phyloP scores from a whole-genome alignment of 176 grass and related monocot genomes.

The Triticum timopheevii region DNA sequence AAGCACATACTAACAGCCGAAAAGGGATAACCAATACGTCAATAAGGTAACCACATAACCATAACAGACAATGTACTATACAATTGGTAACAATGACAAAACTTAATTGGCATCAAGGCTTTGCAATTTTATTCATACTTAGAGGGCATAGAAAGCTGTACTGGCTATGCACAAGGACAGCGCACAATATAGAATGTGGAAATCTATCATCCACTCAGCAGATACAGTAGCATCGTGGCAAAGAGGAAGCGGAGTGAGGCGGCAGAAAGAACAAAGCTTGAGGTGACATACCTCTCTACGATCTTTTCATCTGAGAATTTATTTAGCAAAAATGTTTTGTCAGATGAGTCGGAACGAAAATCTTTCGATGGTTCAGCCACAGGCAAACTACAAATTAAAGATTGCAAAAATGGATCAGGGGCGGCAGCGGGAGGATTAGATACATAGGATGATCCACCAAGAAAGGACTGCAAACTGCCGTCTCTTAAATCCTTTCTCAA shows the following conservation, averaged over 20 bases:
- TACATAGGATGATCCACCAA: constrained; percentile 71
- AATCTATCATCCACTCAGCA: constrained; percentile 45
- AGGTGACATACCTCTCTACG: constrained; percentile 64
- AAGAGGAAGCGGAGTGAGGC: constrained; percentile 40
- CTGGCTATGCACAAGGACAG: neutral
- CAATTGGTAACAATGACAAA: neutral
- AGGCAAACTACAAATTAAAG: constrained; percentile 85
- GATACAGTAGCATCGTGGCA: constrained; percentile 40
- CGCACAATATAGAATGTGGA: neutral
- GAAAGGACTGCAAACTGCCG: constrained; percentile 83
- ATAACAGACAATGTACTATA: neutral
- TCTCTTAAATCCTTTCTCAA: constrained; percentile 80
- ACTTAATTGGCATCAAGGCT: neutral
- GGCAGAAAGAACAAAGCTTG: constrained; percentile 53
- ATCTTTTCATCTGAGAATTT: constrained; percentile 65
- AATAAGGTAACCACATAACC: neutral
- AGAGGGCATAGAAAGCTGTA: neutral
- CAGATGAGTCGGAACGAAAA: constrained; percentile 62
- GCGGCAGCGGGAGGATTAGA: constrained; percentile 57
- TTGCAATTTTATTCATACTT: neutral
- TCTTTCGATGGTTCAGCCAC: constrained; percentile 68
- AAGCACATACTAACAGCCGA: neutral
- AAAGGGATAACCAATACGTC: neutral
- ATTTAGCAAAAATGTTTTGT: constrained; percentile 57
- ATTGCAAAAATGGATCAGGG: constrained; percentile 88